Conservation (phyloP, 768 basidiomycete species). For the Macrolepiota dolichaula region DNA sequence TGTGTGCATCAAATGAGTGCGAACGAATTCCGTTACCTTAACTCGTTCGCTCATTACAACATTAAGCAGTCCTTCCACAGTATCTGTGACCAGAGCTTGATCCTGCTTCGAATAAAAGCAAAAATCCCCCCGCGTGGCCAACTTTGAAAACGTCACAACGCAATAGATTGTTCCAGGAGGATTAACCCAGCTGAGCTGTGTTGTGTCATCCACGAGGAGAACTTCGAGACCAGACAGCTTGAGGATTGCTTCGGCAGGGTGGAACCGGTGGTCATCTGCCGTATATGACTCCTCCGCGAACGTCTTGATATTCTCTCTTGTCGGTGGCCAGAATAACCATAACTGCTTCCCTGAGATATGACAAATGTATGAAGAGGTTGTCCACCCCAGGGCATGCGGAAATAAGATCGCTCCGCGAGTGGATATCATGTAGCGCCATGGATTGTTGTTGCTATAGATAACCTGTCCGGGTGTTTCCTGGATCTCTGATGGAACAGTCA, state of each 20-base stretch:
- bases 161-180: not conserved
- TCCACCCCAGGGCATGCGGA: not conserved
- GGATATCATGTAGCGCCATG: not conserved
- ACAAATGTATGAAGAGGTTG: not conserved
- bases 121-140: not conserved
- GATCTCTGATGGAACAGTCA: not conserved
- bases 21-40: not conserved
- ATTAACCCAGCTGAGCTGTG: not conserved
- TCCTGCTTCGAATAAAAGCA: not conserved
- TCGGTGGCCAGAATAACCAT: not conserved
- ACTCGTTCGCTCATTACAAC: not conserved
- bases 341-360: not conserved
- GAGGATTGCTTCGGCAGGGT: not conserved
- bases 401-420: not conserved
- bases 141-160: not conserved
- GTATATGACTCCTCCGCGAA: not conserved
- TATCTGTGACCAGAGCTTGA: not conserved
- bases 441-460: not conserved
- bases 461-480: not conserved
- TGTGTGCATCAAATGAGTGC: not conserved
- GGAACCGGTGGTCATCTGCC: not conserved
- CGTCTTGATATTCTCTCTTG: not conserved
- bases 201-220: not conserved
- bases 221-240: not conserved
- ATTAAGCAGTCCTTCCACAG: not conserved